Evolutionary conservation across 441 rosid genomes (phyloP), one percentile per base, ranked within the genome.

Genomic region (Dalechampia spathulata): DNA sequence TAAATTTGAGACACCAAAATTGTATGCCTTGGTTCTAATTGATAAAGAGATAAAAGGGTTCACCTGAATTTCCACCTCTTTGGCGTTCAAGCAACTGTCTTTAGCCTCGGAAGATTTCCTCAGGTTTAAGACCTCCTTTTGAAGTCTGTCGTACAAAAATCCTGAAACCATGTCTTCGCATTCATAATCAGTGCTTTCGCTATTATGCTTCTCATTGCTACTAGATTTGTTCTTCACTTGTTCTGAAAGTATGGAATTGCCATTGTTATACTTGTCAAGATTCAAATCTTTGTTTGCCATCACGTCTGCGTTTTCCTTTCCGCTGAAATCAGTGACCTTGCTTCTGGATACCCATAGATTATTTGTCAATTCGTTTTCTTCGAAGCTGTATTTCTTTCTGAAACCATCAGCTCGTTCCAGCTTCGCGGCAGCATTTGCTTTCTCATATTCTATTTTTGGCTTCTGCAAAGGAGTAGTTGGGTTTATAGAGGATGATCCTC

Each of bases 11-110:
- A n/a, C 37, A 21, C 25, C 28, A 15, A 14, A 2, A 46, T 3
- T 58, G 15, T 21, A 22, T 23, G 22, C 7, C 5, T 19, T 12
- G 7, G 6, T 48, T 23, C 37, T 32, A 25, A 38, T 22, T 19
- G n/a, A 30, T 30, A 30, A 8, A 30, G 30, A 55, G 17, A 22
- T 10, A 15, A 22, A 12, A 26, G 32, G 34, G 34, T 41, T 63
- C 55, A 86, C 99, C 92, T 79, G 82, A 68, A 93, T 86, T 75
- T 93, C 85, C 57, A 82, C 75, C 43, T 89, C 85, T 66, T 89
- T 93, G 7, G 78, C 63, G 67, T 51, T 74, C 73, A 93, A 73
- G 40, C 45, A 58, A 59, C 55, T 57, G 14, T 85, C 94, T 72
- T 83, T 89, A 58, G 69, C 71, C 71, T 85, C 89, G 26, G 84